Percentiles rank a stretch among this genome's conserved stretches.
Evolutionary conservation across 2,329 filamentous ascomycete species (phyloP).

Genomic region (Lecanicillium sp.): DNA sequence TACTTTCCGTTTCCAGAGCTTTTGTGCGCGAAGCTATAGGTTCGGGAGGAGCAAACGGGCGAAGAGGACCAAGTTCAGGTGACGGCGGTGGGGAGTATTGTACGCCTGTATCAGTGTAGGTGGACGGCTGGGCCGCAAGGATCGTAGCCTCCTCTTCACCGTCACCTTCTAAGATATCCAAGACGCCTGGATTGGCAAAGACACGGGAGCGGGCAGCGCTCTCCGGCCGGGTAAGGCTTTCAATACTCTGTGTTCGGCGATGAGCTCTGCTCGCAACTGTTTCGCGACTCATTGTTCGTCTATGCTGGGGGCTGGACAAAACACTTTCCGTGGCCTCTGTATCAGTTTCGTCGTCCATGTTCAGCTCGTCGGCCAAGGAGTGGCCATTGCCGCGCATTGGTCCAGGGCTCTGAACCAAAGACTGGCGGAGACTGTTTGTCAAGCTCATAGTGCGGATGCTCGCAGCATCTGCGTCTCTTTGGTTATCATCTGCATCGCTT

Average conservation of each 20-base stretch:
- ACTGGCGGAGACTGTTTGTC: slow-evolving; percentile 66
- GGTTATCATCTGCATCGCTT: slow-evolving; percentile 52
- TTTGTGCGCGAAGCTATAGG: slow-evolving; percentile 23
- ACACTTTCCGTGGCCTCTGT: slow-evolving; percentile 60
- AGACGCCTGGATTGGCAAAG: slow-evolving; percentile 43
- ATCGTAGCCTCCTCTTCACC: slow-evolving; percentile 33
- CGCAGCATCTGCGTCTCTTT: slow-evolving; percentile 59
- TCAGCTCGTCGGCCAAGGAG: slow-evolving; percentile 84
- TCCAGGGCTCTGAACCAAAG: slow-evolving; percentile 52
- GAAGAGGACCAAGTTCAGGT: slow-evolving; percentile 38
- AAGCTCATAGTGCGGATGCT: slow-evolving; percentile 68
- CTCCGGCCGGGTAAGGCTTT: slow-evolving; percentile 46
- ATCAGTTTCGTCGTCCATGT: slow-evolving; percentile 76
- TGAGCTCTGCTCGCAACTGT: slow-evolving; percentile 42
- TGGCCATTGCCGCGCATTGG: slow-evolving; percentile 53
- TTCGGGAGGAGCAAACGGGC: too few species aligned
- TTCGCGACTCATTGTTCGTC: slow-evolving; percentile 49
- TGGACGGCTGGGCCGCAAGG: slow-evolving; percentile 16
- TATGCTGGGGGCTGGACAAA: slow-evolving; percentile 42
- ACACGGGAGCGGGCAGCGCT: slow-evolving; percentile 46
- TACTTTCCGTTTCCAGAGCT: slow-evolving; percentile 33
- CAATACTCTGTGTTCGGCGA: slow-evolving; percentile 47
- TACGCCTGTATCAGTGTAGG: slow-evolving; percentile 65
- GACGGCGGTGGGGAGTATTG: slow-evolving; percentile 81
- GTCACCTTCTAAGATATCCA: slow-evolving; percentile 48